Base-by-base conservation (phyloP, 2,329 filamentous ascomycete genomes). In the Arthrobotrys iridis region DNA sequence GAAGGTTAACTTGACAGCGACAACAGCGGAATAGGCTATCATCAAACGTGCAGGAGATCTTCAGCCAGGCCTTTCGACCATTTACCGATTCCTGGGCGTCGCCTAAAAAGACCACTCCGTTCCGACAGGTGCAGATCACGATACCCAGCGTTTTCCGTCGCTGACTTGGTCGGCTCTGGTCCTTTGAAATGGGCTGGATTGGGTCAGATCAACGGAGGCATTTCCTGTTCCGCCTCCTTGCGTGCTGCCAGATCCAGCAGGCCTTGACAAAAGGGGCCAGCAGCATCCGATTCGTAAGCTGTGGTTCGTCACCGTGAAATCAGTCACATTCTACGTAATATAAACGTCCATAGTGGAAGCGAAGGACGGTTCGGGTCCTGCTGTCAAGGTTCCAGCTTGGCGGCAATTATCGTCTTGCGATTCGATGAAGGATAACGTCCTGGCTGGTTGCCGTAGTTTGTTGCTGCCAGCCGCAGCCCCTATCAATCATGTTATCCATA, bases 1-100 rank as follows among this genome's bases (percentile, higher is more conserved):
- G n/a, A 70, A 63, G 66, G 46, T 64, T 71, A 64, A 64, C 58
- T 71, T 71, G 66, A 71, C 66, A 71, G 66, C 58, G 48, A 64
- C 66, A 71, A 64, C 48, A 57, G 58, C 45, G 48, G 66, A 57
- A 48, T 63, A 71, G 64, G 45, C 35, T 48, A 63, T 58, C 37
- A 55, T 64, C 35, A 52, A 71, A 58, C 46, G 48, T 58, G 66
- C 48, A 71, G 37, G 40, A 71, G 58, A 63, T 71, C 58, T 33
- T 58, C 66, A 64, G 48, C 45, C 26, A 71, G 57, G 57, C 55
- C 66, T 57, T 45, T 60, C 33, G 15, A 50, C 64, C 64, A 48
- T 71, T 63, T 62, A 48, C 46, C 58, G 66, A 71, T 55, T 63
- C 41, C 58, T 57, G 66, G 37, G 33, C 28, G 62, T 64, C 66